Percentiles rank a stretch among this genome's conserved stretches.
Conservation (phyloP, 345 rosid genomes). For the Gossypium mustelinum region DNA sequence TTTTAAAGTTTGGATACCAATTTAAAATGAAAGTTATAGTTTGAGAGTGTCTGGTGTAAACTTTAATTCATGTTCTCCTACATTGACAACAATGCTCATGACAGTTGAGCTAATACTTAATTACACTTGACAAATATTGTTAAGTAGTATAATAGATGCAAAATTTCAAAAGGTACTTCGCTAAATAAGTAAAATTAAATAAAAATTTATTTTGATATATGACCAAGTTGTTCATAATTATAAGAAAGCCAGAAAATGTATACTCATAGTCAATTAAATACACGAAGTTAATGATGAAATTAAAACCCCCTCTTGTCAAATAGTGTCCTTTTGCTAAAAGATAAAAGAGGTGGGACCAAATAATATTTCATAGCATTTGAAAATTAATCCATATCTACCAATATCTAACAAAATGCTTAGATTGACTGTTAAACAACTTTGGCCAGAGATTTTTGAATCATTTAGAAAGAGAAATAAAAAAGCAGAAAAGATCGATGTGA, state of each 20-base stretch:
- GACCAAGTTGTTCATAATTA: no score
- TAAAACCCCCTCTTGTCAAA: background rate
- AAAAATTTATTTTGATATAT: no score
- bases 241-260: background rate
- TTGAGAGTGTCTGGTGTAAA: no score
- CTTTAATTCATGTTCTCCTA: no score
- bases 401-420: conserved; percentile 6
- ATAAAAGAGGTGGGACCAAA: background rate
- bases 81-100: no score
- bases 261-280: background rate
- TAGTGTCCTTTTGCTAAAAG: background rate
- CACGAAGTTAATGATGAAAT: background rate
- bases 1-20: no score
- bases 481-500: background rate
- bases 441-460: background rate
- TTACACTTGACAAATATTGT: no score
- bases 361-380: background rate
- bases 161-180: no score
- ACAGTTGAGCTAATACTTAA: no score
- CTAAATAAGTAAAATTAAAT: no score
- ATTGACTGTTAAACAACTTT: background rate
- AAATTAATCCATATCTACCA: conserved; percentile 7
- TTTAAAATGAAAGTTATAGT: no score
- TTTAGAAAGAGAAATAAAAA: background rate
- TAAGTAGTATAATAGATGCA: no score